Evolutionary conservation across 1,139 yeast genomes (phyloP), one percentile per base, ranked within the genome.

Genomic region (Geotrichum fermentans): DNA sequence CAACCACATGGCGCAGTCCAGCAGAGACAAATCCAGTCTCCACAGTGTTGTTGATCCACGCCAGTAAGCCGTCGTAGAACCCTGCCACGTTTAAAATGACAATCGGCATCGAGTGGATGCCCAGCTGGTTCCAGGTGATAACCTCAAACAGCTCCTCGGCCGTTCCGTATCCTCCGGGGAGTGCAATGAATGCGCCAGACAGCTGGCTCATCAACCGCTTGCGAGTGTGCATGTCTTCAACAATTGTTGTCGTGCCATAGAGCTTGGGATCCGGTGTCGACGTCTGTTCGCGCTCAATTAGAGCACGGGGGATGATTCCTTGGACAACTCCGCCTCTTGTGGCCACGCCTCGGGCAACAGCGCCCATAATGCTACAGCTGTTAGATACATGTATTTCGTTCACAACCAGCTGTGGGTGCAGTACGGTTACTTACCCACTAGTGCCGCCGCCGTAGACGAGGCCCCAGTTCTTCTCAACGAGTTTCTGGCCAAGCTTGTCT

Each of bases 111-210:
- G 73, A 71, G 67, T 88, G 96, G 57, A 88, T 88, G 38, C 89
- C 92, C 60, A 88, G 74, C 70, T 88, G 96, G 53, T 82, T 81
- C 92, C 96, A 88, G 4, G 96, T 88, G 48, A 85, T 83, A 50
- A 87, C 83, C 70, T 88, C 96, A 82, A 88, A 82, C 56, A 88
- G 73, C 68, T 88, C 96, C 68, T 88, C 96, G 61, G 87, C 70
- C 3, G 96, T 87, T 48, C 96, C 96, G 64, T 82, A 87, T 11
- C 96, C 96, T 54, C 96, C 96, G 16, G 96, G 96, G 69, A 88
- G 73, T 0, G 96, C 95, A 45, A 88, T 78, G 65, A 88, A 88
- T 0, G 94, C 95, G 58, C 81, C 80, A n/a, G 94, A 82, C 65
- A 83, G 89, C 61, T 79, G 77, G 16, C 90, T 95, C 96, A 88